These are phyloP conservation scores for Ophidiomyces ophidiicola DNA, from an alignment of 2,329 filamentous ascomycete species.

Conservation along the genomic window DNA sequence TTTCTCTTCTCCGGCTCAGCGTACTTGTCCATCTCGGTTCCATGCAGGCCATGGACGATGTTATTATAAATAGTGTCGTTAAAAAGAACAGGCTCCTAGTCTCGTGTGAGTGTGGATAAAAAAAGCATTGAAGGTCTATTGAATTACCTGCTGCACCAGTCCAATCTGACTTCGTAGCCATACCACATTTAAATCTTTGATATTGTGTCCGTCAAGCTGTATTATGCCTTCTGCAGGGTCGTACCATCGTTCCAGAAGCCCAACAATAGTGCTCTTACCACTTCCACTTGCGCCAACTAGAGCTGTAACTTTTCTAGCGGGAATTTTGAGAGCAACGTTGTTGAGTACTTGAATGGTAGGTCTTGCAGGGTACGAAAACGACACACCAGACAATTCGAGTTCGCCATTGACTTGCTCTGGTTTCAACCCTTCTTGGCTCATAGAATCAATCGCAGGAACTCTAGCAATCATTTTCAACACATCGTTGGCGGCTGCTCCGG, in stretches of 20 bases:
- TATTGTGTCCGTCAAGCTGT: slow-evolving; percentile 38
- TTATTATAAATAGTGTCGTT: slow-evolving; percentile 69
- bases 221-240: slow-evolving; percentile 42
- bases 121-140: not conserved
- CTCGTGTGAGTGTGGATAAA: slow-evolving; percentile 8
- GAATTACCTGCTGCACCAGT: slow-evolving; percentile 35
- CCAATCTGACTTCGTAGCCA: slow-evolving; percentile 35
- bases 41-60: slow-evolving; percentile 67
- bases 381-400: slow-evolving; percentile 34
- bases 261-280: slow-evolving; percentile 47
- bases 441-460: slow-evolving; percentile 29
- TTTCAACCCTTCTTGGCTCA: slow-evolving; percentile 19
- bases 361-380: slow-evolving; percentile 37
- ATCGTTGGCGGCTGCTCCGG: slow-evolving; percentile 28
- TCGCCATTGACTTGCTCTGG: slow-evolving; percentile 21
- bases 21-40: slow-evolving; percentile 56
- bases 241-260: slow-evolving; percentile 46
- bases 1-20: slow-evolving; percentile 51
- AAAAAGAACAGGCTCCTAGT: slow-evolving; percentile 72
- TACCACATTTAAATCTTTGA: slow-evolving; percentile 39
- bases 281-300: slow-evolving; percentile 49
- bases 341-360: slow-evolving; percentile 34
- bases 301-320: slow-evolving; percentile 42
- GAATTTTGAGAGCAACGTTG: slow-evolving; percentile 33
- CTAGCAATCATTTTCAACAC: slow-evolving; percentile 34